Conservation (phyloP, 2,329 filamentous ascomycete genomes). For the Ascochyta fabae region DNA sequence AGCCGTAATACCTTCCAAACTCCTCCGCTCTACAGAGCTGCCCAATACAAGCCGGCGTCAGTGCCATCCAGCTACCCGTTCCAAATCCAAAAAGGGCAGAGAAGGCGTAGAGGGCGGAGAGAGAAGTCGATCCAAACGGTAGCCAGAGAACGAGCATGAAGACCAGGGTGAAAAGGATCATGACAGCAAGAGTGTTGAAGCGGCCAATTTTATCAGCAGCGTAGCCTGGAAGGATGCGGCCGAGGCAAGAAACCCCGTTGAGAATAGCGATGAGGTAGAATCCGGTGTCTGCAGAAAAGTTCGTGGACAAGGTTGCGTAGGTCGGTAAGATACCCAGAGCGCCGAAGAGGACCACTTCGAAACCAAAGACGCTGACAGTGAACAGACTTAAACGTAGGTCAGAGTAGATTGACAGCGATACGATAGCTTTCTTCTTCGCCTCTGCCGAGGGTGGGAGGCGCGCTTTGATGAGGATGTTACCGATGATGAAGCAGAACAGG, state of each 20-base stretch:
- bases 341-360: slow-evolving; percentile 51
- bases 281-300: slow-evolving; percentile 42
- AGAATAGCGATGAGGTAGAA: slow-evolving; percentile 49
- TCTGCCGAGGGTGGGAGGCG: slow-evolving; percentile 40
- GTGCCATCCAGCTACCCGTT: slow-evolving; percentile 54
- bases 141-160: slow-evolving; percentile 48
- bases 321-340: slow-evolving; percentile 49
- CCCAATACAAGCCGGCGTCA: slow-evolving; percentile 56
- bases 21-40: slow-evolving; percentile 56
- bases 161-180: slow-evolving; percentile 44
- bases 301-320: slow-evolving; percentile 48
- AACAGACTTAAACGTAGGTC: slow-evolving; percentile 46
- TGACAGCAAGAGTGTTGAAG: slow-evolving; percentile 51
- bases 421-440: slow-evolving; percentile 44
- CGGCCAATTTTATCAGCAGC: slow-evolving; percentile 50
- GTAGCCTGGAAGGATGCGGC: slow-evolving; percentile 50
- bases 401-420: slow-evolving; percentile 44
- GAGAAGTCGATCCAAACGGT: slow-evolving; percentile 40
- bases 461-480: slow-evolving; percentile 45
- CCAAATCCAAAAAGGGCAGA: slow-evolving; percentile 56
- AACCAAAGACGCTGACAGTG: slow-evolving; percentile 44
- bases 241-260: slow-evolving; percentile 51
- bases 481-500: slow-evolving; percentile 40
- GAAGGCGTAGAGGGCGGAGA: slow-evolving; percentile 49
- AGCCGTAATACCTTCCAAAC: slow-evolving; percentile 60